Evolutionary conservation across 2,329 filamentous ascomycete species (phyloP).

Genomic region (Hymenoscyphus albidus): DNA sequence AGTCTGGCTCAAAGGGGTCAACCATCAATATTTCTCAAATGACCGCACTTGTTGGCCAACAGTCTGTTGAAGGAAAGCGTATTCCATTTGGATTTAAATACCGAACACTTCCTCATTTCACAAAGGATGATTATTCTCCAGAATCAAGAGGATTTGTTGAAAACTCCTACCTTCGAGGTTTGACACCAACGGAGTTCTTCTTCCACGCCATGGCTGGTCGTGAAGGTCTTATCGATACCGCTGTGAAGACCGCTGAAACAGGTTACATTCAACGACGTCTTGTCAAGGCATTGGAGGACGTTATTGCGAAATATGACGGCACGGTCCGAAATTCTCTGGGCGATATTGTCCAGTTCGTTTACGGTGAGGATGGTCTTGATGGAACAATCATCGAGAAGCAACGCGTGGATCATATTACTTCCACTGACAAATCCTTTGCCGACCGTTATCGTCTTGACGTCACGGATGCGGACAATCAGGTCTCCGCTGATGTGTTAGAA

Average conservation of each 20-base stretch:
- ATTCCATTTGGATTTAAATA: slow-evolving; percentile 99
- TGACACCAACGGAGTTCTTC: slow-evolving; percentile 96
- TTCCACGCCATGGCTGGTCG: slow-evolving; percentile 99
- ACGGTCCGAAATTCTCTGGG: slow-evolving; percentile 96
- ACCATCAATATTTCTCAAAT: slow-evolving; percentile 99
- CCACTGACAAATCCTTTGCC: slow-evolving; percentile 74
- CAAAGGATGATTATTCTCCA: slow-evolving; percentile 97
- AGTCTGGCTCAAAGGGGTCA: slow-evolving; percentile 95
- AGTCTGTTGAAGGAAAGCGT: slow-evolving; percentile 97
- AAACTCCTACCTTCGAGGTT: slow-evolving; percentile 93
- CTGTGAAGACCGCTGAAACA: slow-evolving; percentile 98
- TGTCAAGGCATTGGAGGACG: slow-evolving; percentile 95
- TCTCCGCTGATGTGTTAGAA: slow-evolving; percentile 71
- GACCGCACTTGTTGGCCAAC: slow-evolving; percentile 95
- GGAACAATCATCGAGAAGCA: slow-evolving; percentile 93
- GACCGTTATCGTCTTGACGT: slow-evolving; percentile 82
- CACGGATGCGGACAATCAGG: slow-evolving; percentile 58
- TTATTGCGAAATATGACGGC: slow-evolving; percentile 95
- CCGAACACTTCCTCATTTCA: slow-evolving; percentile 92
- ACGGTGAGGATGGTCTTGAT: slow-evolving; percentile 95
- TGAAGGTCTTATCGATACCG: slow-evolving; percentile 98
- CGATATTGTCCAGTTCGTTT: slow-evolving; percentile 95
- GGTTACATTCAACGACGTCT: slow-evolving; percentile 98
- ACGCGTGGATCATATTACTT: slow-evolving; percentile 77
- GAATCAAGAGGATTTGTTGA: slow-evolving; percentile 97